A percentile compares a stretch with the other conserved stretches of the same genome.
Conservation (phyloP, 768 basidiomycete species). For the Megacollybia marginata region DNA sequence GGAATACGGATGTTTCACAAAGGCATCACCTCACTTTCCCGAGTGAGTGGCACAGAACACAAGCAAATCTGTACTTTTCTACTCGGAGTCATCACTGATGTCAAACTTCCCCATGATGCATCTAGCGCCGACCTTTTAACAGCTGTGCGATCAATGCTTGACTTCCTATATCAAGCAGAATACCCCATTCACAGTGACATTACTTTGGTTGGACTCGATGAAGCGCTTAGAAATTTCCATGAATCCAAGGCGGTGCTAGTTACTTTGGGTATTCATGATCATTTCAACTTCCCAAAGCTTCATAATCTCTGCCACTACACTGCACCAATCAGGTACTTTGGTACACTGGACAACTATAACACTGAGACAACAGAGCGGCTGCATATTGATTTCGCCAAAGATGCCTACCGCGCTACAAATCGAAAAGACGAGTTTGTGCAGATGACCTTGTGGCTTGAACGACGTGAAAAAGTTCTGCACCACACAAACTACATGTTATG, state of each 20-base stretch:
- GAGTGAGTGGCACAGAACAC: too few relatives aligned
- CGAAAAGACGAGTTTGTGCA: conserved; percentile 13
- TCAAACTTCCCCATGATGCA: conserved; percentile 9
- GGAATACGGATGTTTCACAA: conserved; percentile 20
- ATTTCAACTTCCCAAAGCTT: conserved; percentile 27
- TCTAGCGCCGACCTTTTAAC: conserved; percentile 3
- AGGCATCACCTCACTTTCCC: too few relatives aligned
- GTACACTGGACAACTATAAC: too few relatives aligned
- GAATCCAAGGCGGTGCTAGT: conserved; percentile 15
- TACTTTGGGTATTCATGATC: conserved; percentile 5
- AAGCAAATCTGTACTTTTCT: too few relatives aligned
- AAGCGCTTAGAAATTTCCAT: conserved; percentile 15
- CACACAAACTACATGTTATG: conserved; percentile 14
- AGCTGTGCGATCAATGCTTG: too few relatives aligned
- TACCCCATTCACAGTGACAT: too few relatives aligned
- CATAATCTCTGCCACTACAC: conserved; percentile 19
- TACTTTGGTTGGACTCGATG: conserved; percentile 5
- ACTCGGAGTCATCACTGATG: conserved; percentile 21
- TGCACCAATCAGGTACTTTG: too few relatives aligned
- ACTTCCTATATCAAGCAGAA: too few relatives aligned
- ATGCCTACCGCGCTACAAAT: too few relatives aligned
- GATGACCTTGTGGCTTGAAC: conserved; percentile 22
- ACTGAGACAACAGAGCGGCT: too few relatives aligned
- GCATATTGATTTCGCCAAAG: too few relatives aligned
- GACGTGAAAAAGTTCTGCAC: too few relatives aligned